phyloP scores from a whole-genome alignment of 1,284 basidiomycete genomes.

The Tilletia caries region DNA sequence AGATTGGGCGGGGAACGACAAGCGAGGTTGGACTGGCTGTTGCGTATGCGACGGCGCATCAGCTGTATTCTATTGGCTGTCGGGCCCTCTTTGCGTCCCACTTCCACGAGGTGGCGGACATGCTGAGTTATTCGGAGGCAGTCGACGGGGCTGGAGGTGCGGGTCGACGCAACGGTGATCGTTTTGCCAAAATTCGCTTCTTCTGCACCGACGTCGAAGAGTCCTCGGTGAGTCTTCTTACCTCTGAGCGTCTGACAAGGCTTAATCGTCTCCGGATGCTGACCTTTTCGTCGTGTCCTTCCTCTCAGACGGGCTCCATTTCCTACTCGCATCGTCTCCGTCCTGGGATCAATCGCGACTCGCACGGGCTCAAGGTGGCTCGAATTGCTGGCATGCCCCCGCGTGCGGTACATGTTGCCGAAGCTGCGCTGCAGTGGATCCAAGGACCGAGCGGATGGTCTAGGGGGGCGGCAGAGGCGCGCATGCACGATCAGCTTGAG shows the following conservation, averaged over 20 bases:
- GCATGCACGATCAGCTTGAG: neutral
- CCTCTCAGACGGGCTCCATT: constrained; percentile 56
- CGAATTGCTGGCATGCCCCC: constrained; percentile 79
- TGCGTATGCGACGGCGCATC: constrained; percentile 82
- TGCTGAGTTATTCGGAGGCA: constrained; percentile 55
- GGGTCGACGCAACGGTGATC: constrained; percentile 24
- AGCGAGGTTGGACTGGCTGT: constrained; percentile 87
- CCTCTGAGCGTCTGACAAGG: neutral
- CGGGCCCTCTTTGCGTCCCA: constrained; percentile 92
- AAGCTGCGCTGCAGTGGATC: constrained; percentile 42
- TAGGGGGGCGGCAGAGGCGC: neutral
- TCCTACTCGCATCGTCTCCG: constrained; percentile 76
- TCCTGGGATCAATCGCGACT: constrained; percentile 82
- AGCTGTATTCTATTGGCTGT: constrained; percentile 74
- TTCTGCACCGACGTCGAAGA: constrained; percentile 84
- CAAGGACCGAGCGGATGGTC: constrained; percentile 2
- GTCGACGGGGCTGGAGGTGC: neutral
- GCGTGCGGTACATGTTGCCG: constrained; percentile 64
- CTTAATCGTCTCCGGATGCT: neutral
- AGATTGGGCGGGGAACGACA: constrained; percentile 91
- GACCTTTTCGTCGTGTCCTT: neutral
- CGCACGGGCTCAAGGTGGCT: constrained; percentile 88
- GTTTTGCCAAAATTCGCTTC: constrained; percentile 63
- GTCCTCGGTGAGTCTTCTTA: constrained; percentile 60
- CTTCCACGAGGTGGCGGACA: constrained; percentile 85